Evolutionary conservation across 495 filamentous ascomycete genomes (phyloP), one percentile per base, ranked within the genome.

Genomic region (Viridothelium virens): DNA sequence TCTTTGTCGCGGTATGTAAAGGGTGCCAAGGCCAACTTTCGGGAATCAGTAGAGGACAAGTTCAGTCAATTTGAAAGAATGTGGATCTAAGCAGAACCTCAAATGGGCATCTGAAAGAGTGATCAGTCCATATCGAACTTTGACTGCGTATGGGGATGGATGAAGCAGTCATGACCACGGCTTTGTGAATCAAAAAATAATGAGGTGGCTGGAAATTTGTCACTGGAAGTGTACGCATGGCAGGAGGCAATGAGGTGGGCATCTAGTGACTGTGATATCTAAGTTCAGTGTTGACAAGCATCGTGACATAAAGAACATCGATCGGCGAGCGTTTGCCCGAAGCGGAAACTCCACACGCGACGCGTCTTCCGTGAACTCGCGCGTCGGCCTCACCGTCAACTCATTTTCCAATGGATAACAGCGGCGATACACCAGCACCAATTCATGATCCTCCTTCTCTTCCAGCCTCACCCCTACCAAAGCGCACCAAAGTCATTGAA

Each of bases 391-490:
- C 25, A 9, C 33, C 18, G 5, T 59, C 53, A 14, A 53, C n/a
- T 53, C 5, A 59, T 59, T 36, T 59, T 59, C 16, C 53, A 61
- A 70, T 66, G 63, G 66, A 63, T 31, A 50, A 64, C 61, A 38
- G 63, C 5, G 59, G 33, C 59, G 12, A 71, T 53, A 39, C 69
- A 31, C 65, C 71, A 63, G 53, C 71, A 36, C 65, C 63, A 65
- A 69, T 70, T 62, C 82, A 78, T 76, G 77, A 84, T 75, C 78
- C 81, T 14, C 83, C 84, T 64, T 85, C 83, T 56, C 78, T 85
- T 62, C 83, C 85, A 62, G 73, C 80, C 69, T 88, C 85, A 16
- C 86, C 86, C 11, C 79, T 86, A 63, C 77, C 86, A n/a, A 89
- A 89, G 79, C 84, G 86, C 62, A 81, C 83, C 38, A 87, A 87